A percentile compares a stretch with the other conserved stretches of the same genome.
Evolutionary conservation across 2,329 filamentous ascomycete genomes (phyloP).

Genomic region (Aspergillus candidus): DNA sequence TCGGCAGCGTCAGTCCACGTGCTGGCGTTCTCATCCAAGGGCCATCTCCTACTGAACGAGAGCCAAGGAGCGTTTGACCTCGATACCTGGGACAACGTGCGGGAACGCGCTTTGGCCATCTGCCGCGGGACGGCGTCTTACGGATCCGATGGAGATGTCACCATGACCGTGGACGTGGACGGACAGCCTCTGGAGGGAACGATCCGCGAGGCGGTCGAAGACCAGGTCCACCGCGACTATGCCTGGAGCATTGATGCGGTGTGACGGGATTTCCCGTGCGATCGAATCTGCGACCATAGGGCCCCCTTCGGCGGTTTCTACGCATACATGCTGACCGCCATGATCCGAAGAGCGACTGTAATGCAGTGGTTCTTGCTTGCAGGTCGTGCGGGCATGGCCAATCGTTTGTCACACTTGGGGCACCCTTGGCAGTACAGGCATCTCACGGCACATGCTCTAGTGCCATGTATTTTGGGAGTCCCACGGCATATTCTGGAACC

Average conservation of each 20-base stretch:
- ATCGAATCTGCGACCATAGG: too few species aligned
- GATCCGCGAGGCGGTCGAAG: slow-evolving; percentile 56
- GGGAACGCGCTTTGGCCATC: slow-evolving; percentile 57
- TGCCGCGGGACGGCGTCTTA: slow-evolving; percentile 51
- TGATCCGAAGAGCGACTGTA: too few species aligned
- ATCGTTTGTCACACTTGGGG: too few species aligned
- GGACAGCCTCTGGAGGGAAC: slow-evolving; percentile 51
- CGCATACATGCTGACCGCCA: too few species aligned
- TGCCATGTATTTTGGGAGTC: too few species aligned
- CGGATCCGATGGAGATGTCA: slow-evolving; percentile 39
- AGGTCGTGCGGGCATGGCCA: too few species aligned
- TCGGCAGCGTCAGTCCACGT: slow-evolving; percentile 68
- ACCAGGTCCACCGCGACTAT: slow-evolving; percentile 44
- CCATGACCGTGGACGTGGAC: slow-evolving; percentile 37
- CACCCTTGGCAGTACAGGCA: too few species aligned
- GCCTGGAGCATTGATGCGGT: slow-evolving; percentile 33
- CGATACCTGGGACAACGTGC: slow-evolving; percentile 67
- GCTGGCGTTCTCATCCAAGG: slow-evolving; percentile 70
- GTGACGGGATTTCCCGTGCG: slow-evolving; percentile 16
- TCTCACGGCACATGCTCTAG: too few species aligned
- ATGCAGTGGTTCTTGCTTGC: too few species aligned
- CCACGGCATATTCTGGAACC: too few species aligned
- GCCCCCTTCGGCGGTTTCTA: too few species aligned
- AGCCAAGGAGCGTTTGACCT: slow-evolving; percentile 74
- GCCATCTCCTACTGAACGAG: slow-evolving; percentile 69